Percentiles rank a stretch among this genome's conserved stretches.
Evolutionary conservation across 257 asterid species (phyloP).

Genomic region (Solanum chiquidenum): DNA sequence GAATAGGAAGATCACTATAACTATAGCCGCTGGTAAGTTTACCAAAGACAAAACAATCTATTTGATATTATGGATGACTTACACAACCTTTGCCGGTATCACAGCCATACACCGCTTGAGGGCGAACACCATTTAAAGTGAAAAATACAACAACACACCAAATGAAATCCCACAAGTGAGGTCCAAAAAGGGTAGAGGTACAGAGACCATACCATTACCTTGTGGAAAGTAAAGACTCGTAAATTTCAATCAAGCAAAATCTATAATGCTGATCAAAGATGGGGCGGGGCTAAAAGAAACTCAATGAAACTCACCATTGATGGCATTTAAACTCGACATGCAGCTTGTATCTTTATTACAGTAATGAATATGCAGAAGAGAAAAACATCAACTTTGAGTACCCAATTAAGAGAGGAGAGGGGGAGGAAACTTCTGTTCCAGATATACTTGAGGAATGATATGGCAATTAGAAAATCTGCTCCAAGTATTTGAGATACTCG

Average conservation of each 20-base stretch:
- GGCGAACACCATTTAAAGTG: neutral
- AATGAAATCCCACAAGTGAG: neutral
- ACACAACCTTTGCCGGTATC: neutral
- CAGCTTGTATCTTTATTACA: neutral
- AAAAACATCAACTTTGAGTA: neutral
- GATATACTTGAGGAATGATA: neutral
- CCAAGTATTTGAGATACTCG: constrained; percentile 6
- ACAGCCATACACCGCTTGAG: neutral
- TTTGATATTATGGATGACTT: neutral
- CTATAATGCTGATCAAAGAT: neutral
- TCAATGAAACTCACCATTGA: neutral
- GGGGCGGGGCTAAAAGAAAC: neutral
- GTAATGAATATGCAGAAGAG: neutral
- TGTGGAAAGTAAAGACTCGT: neutral
- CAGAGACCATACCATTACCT: neutral
- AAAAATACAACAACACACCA: neutral
- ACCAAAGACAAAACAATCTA: neutral
- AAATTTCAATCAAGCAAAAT: neutral
- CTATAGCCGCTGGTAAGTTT: neutral
- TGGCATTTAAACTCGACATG: neutral
- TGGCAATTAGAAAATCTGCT: neutral
- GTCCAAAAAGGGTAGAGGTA: no score
- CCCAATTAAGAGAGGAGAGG: neutral
- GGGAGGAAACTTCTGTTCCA: neutral
- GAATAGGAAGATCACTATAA: neutral